These are phyloP conservation scores for Acanthamoeba triangularis DNA, from an alignment of 208 protist genomes.

Conservation along the genomic window DNA sequence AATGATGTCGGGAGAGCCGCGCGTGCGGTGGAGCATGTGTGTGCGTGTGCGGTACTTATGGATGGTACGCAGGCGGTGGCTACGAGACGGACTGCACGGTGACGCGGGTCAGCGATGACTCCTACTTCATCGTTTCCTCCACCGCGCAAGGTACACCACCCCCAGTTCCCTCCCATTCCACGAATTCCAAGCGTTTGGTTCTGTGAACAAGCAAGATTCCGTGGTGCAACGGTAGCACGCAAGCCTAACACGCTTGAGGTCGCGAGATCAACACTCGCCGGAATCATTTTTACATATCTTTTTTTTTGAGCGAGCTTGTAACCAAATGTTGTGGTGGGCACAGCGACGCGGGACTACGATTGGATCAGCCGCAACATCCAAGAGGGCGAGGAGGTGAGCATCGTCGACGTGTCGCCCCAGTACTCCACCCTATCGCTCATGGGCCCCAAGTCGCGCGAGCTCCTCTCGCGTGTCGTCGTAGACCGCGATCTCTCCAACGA, in stretches of 20 bases:
- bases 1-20: no score
- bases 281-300: neutral
- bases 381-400: neutral
- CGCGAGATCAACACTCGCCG: slow-evolving; percentile 57
- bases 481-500: slow-evolving; percentile 1
- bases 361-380: neutral
- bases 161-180: neutral
- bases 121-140: slow-evolving; percentile 11
- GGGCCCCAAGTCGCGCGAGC: neutral
- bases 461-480: neutral
- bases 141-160: neutral
- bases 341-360: neutral
- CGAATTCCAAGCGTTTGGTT: neutral
- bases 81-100: slow-evolving; percentile 22
- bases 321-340: neutral
- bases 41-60: neutral
- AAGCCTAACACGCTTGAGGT: slow-evolving; percentile 47
- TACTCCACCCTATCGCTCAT: slow-evolving; percentile 2
- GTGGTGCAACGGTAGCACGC: slow-evolving; percentile 58
- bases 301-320: neutral
- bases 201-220: neutral
- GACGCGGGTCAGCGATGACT: neutral
- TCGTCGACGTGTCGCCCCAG: neutral
- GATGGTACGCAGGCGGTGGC: neutral
- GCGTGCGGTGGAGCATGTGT: no score